Evolutionary conservation across 176 grass and related monocot species (phyloP).

Genomic region (Coix lacrymajobi): DNA sequence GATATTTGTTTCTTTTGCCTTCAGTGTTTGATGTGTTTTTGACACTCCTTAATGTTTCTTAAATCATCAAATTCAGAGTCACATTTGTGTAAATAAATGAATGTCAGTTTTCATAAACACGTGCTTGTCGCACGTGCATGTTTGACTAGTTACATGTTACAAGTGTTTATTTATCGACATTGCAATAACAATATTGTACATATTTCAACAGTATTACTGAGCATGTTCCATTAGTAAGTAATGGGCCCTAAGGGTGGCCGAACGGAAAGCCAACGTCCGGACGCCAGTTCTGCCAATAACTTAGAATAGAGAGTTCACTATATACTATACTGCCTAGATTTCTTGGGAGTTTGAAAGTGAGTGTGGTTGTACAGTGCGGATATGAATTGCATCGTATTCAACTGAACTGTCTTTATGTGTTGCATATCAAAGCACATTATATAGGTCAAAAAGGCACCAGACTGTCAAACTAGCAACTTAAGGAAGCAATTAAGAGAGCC

Average conservation of each 20-base stretch:
- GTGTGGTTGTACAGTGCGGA: neutral
- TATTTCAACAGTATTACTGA: too few relatives aligned
- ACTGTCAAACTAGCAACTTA: neutral
- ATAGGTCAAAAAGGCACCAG: neutral
- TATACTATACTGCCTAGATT: slow-evolving; percentile 10
- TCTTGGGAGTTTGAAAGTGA: neutral
- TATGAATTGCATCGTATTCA: neutral
- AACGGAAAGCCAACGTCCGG: too few relatives aligned
- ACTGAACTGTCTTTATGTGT: neutral
- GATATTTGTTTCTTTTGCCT: neutral
- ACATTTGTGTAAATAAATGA: too few relatives aligned
- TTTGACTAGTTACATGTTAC: too few relatives aligned
- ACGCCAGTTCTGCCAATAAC: too few relatives aligned
- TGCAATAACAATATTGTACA: too few relatives aligned
- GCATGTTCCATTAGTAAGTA: too few relatives aligned
- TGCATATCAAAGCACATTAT: neutral
- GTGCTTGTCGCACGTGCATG: too few relatives aligned
- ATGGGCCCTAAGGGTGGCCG: too few relatives aligned
- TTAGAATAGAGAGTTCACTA: neutral
- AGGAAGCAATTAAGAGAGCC: neutral
- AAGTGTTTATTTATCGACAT: too few relatives aligned
- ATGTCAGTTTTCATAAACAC: too few relatives aligned
- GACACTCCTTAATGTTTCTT: neutral
- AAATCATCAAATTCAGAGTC: neutral
- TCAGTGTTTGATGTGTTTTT: neutral